A percentile compares a stretch with the other conserved stretches of the same genome.
These are phyloP conservation scores for Phylloporus sp. DNA, from an alignment of 768 basidiomycete species.

Conservation along the genomic window DNA sequence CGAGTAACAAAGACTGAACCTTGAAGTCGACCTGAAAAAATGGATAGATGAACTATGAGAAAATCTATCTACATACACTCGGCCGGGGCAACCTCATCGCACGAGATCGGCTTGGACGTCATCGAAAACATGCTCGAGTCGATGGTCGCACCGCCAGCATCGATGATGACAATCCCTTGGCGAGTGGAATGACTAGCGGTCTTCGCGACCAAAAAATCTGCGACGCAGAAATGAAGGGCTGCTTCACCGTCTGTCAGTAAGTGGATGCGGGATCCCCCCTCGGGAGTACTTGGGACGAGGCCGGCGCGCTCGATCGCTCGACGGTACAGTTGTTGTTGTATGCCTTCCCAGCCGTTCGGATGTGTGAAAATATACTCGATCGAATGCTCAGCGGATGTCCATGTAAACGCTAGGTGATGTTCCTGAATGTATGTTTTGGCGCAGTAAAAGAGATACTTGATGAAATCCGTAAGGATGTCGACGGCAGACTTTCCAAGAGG, in stretches of 20 bases:
- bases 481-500: conserved; percentile 3
- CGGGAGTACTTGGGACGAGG: conserved; percentile 11
- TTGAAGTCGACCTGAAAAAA: conserved; percentile 36
- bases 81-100: conserved; percentile 32
- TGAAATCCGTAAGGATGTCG: background rate
- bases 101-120: conserved; percentile 15
- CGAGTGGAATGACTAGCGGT: conserved; percentile 16
- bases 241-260: conserved; percentile 10
- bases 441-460: conserved; percentile 2
- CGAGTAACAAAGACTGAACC: conserved; percentile 46
- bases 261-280: conserved; percentile 12
- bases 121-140: conserved; percentile 35
- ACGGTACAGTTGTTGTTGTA: conserved; percentile 10
- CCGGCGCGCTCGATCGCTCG: conserved; percentile 18
- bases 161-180: conserved; percentile 31
- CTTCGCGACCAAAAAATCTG: conserved; percentile 27
- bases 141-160: conserved; percentile 18
- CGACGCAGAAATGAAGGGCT: conserved; percentile 33
- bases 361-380: conserved; percentile 22
- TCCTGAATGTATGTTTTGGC: conserved; percentile 10
- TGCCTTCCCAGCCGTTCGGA: conserved; percentile 11
- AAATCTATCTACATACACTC: conserved; percentile 17
- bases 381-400: conserved; percentile 10
- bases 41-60: background rate
- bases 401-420: conserved; percentile 13